A percentile compares a stretch with the other conserved stretches of the same genome.
Evolutionary conservation across 441 rosid species (phyloP).

Genomic region (Brassica hybrid): DNA sequence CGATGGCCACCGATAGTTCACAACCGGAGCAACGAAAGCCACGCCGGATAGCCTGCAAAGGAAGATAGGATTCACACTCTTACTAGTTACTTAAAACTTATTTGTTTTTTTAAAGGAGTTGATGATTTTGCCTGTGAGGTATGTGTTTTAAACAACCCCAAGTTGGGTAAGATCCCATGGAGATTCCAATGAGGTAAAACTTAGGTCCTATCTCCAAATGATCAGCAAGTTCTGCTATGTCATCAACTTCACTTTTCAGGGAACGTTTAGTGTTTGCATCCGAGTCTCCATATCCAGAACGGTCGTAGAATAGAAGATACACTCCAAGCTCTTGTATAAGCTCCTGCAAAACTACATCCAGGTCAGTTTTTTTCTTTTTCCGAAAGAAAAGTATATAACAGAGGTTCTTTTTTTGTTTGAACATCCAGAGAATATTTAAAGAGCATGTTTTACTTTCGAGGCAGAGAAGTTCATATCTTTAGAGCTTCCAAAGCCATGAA

Average conservation of each 20-base stretch:
- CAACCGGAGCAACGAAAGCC: slow-evolving; percentile 60
- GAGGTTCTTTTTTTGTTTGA: not conserved
- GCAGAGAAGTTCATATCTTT: slow-evolving; percentile 78
- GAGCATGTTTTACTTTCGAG: slow-evolving; percentile 54
- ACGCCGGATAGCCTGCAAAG: slow-evolving; percentile 61
- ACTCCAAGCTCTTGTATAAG: slow-evolving; percentile 53
- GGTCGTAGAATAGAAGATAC: slow-evolving; percentile 57
- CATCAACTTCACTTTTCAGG: slow-evolving; percentile 55
- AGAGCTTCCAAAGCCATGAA: slow-evolving; percentile 94
- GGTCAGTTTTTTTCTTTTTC: not conserved
- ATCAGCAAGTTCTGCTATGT: slow-evolving; percentile 65
- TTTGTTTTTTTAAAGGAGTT: slow-evolving; percentile 1
- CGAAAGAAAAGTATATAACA: not conserved
- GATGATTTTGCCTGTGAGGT: slow-evolving; percentile 62
- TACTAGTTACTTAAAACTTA: not conserved
- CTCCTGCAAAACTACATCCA: slow-evolving; percentile 56
- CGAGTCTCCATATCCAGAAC: slow-evolving; percentile 72
- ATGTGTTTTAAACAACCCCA: slow-evolving; percentile 69
- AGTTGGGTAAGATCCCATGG: slow-evolving; percentile 68
- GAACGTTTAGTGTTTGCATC: slow-evolving; percentile 54
- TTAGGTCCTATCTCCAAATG: slow-evolving; percentile 55
- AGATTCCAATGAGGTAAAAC: slow-evolving; percentile 61
- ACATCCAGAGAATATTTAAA: not conserved
- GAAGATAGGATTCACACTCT: not conserved
- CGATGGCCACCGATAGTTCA: slow-evolving; percentile 65